Base-by-base conservation (phyloP, 176 grass and related monocot species). In the Neostapfia colusana region DNA sequence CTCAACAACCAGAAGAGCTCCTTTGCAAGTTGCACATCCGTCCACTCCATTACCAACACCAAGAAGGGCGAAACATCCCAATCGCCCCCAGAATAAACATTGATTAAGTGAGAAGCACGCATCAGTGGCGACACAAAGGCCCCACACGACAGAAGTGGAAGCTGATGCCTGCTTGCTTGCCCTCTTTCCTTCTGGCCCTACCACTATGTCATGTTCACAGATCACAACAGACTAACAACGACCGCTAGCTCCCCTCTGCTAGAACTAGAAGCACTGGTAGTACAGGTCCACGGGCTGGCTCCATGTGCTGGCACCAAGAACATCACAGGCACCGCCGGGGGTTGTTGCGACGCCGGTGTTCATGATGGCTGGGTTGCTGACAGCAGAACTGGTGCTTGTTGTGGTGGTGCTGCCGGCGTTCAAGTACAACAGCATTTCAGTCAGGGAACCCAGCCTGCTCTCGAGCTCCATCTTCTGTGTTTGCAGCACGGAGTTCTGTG, bases 401-500 rank as follows among this genome's bases (percentile, higher is more conserved):
- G 51, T 54, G 8, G 63, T 13, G 42, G 65, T n/a, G n/a, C n/a
- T 66, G 42, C 45, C 17, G 40, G 66, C 69, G 23, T 81, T 88
- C 55, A 97, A 58, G 74, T 36, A 74, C 65, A 16, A 39, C 40
- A 98, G 56, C 53, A 92, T 94, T 28, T 90, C 89, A 15, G 65
- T 56, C 1, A 98, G 89, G 67, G 89, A 69, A 0, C 79, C 63
- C 45, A 98, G 82, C 31, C 84, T 79, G 79, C 63, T 86, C 63
- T 65, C 76, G 37, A 98, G 91, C 65, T 94, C 95, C 82, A 72
- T 45, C 70, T 79, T 74, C 85, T 88, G 95, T 12, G 89, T 86
- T 14, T 84, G 90, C 24, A 94, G 77, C 17, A 98, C 91, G 2
- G 91, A 84, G 65, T 92, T 98, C 15, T 90, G 88, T 15, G 86